Base-by-base conservation (phyloP, 768 basidiomycete genomes). In the Kondoa malvinella region DNA sequence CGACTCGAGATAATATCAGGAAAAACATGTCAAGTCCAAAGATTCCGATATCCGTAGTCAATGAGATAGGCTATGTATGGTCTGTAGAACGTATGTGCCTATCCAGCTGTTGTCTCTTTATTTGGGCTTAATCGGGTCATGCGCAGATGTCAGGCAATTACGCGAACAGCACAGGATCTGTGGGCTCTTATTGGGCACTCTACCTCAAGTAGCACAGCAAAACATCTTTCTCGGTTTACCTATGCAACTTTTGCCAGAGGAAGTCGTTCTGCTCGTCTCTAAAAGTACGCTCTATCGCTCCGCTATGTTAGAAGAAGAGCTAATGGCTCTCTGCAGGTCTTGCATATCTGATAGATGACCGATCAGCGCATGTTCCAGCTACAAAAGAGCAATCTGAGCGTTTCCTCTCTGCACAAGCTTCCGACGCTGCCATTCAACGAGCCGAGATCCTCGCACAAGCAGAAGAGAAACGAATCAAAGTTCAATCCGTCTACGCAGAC, bases 161-260 rank as follows among this genome's bases (percentile, higher is more conserved):
- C 88, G 95, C 40, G 83, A 87, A 32, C 78, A 85, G 72, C 85
- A 95, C 77, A 85, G 81, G 67, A 82, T 97, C 60, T 91, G 88
- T 73, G 92, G 94, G 34, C 80, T 90, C 57, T 78, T 96, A 57
- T 82, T 84, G 0, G 95, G 95, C 0, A 97, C 95, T 0, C 83
- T 99, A 16, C 92, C 95, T 1, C 90, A 92, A 75, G 81, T 97
- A 0, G 86, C 91, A 1, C 92, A 96, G 73, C 95, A 99, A 78
- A 99, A 99, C 79, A 84, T 87, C 1, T 99, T 99, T 75, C 81
- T 99, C 34, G 95, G 95, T 4, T 78, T 91, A n/a, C 95, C 95
- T 0, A 80, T 95, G 3, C 79, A 88, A 4, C 80, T 97, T 1
- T 83, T 89, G 78, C 89, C 90, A 0, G 95, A 99, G 77, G 95